Evolutionary conservation across 2,329 filamentous ascomycete species (phyloP).

Genomic region (Cadophora sp.): DNA sequence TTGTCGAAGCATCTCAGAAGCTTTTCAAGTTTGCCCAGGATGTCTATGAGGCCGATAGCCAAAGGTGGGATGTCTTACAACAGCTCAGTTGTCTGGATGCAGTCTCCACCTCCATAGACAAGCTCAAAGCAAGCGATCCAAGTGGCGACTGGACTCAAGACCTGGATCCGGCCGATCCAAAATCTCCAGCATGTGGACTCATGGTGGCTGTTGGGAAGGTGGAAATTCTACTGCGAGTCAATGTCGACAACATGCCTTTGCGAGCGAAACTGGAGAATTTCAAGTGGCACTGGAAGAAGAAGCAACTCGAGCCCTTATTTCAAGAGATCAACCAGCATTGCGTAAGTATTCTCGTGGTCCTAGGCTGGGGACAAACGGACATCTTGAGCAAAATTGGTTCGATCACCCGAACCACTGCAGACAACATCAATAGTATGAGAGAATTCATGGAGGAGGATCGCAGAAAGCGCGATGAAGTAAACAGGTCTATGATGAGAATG

Average conservation of each 20-base stretch:
- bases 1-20: constrained; percentile 27
- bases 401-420: constrained; percentile 16
- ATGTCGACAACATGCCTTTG: constrained; percentile 3
- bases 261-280: constrained; percentile 17
- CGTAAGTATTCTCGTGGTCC: constrained; percentile 12
- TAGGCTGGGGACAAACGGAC: constrained; percentile 9
- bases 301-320: constrained; percentile 23
- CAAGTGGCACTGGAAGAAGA: constrained; percentile 32
- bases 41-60: constrained; percentile 25
- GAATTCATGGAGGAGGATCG: neutral
- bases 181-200: constrained; percentile 23
- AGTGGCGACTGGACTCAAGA: constrained; percentile 17
- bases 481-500: neutral
- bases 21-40: constrained; percentile 24
- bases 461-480: neutral
- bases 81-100: constrained; percentile 22
- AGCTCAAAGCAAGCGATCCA: constrained; percentile 11
- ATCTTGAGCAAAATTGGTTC: constrained; percentile 14
- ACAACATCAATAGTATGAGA: constrained; percentile 1
- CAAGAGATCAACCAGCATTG: constrained; percentile 21
- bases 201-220: constrained; percentile 18
- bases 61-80: constrained; percentile 25
- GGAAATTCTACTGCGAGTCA: constrained; percentile 12
- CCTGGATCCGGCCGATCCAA: constrained; percentile 16
- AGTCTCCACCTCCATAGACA: constrained; percentile 14